Evolutionary conservation across 106 monocot genomes (phyloP).

Genomic region (Agapanthus africanus): DNA sequence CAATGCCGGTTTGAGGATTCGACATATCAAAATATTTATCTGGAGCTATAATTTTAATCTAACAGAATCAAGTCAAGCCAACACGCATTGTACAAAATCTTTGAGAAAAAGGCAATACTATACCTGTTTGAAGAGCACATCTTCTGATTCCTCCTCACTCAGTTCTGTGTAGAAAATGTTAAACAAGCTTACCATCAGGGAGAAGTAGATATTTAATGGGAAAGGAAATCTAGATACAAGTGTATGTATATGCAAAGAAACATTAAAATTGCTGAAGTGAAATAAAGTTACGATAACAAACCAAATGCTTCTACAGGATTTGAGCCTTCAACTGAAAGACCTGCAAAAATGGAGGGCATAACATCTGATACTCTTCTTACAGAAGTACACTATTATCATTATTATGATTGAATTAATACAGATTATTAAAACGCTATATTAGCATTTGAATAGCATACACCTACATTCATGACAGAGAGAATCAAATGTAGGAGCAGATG

Average conservation of each 20-base stretch:
- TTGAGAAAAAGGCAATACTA: not conserved
- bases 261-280: not conserved
- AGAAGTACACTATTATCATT: not conserved
- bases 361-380: not conserved
- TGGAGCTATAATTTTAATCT: no score
- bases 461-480: not conserved
- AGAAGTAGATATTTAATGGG: not conserved
- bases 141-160: constrained; percentile 62
- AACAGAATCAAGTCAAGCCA: constrained; percentile 1
- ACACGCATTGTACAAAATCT: not conserved
- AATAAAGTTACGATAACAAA: constrained; percentile 22
- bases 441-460: not conserved
- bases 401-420: not conserved
- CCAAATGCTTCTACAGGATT: constrained; percentile 51
- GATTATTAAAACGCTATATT: not conserved
- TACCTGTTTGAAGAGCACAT: constrained; percentile 90
- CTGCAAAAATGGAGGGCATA: constrained; percentile 13
- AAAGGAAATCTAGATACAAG: no score
- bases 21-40: no score
- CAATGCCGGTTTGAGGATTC: no score
- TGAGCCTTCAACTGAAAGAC: constrained; percentile 32
- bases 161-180: constrained; percentile 38
- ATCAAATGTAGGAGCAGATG: not conserved
- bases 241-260: not conserved
- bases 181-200: constrained; percentile 1